Conservation (phyloP, 2,329 filamentous ascomycete genomes). For the Ceratocystis diversiconidia region DNA sequence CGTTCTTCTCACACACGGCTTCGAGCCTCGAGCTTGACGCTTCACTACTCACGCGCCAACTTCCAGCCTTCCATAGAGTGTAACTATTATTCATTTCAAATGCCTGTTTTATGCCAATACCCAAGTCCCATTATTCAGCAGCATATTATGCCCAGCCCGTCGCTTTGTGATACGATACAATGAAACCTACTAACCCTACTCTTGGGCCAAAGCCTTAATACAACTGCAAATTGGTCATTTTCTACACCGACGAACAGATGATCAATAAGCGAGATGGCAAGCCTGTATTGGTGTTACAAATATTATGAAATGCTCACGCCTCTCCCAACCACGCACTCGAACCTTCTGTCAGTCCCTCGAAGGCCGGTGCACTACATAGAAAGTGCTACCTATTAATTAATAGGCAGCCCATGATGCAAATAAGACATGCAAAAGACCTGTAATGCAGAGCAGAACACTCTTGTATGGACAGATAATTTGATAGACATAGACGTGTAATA, state of each 20-base stretch:
- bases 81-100: not conserved
- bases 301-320: not conserved
- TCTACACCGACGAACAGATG: not conserved
- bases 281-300: not conserved
- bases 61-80: not conserved
- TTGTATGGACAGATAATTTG: not conserved
- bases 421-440: not conserved
- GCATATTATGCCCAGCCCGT: not conserved
- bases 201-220: not conserved
- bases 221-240: not conserved
- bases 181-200: not conserved
- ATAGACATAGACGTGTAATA: not conserved
- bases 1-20: not conserved
- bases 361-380: not conserved
- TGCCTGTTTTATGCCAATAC: not conserved
- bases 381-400: not conserved
- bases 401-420: not conserved
- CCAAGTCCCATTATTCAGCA: not conserved
- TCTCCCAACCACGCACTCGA: not conserved
- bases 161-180: not conserved
- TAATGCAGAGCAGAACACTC: not conserved
- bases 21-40: not conserved
- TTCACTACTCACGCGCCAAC: too few relatives aligned
- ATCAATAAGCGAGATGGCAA: not conserved
- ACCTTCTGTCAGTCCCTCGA: not conserved